Evolutionary conservation across 1,284 basidiomycete genomes (phyloP).

Genomic region (Boletus subluridellus): DNA sequence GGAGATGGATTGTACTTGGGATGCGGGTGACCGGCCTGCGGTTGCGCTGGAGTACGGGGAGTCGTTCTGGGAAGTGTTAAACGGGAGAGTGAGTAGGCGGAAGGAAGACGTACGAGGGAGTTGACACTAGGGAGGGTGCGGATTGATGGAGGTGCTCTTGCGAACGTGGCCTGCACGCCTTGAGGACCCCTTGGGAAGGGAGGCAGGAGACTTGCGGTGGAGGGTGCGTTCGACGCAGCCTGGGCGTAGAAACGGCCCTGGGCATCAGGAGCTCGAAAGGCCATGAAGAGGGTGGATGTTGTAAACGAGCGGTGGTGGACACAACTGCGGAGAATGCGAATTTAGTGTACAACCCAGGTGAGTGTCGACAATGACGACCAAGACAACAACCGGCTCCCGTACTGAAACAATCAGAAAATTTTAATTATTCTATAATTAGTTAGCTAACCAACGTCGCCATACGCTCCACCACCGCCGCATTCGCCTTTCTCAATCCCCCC

Average conservation of each 20-base stretch:
- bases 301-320: constrained; percentile 17
- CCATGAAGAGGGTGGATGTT: constrained; percentile 17
- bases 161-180: constrained; percentile 47
- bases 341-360: constrained; percentile 10
- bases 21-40: constrained; percentile 23
- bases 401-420: not conserved
- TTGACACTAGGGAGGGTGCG: constrained; percentile 38
- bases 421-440: not conserved
- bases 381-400: not conserved
- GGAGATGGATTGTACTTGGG: constrained; percentile 39
- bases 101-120: constrained; percentile 40
- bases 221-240: constrained; percentile 41
- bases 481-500: constrained; percentile 41
- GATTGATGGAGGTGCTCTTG: constrained; percentile 41
- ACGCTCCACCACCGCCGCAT: constrained; percentile 47
- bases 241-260: constrained; percentile 33
- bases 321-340: not conserved
- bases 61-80: constrained; percentile 37
- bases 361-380: not conserved
- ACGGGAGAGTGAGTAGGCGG: not conserved
- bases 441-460: constrained; percentile 37
- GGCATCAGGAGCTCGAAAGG: constrained; percentile 22
- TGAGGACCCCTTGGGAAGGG: constrained; percentile 32
- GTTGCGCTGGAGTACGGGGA: constrained; percentile 41
- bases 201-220: constrained; percentile 53